Percentiles rank a stretch among this genome's conserved stretches.
Evolutionary conservation across 2,329 filamentous ascomycete species (phyloP).

Genomic region (Juglanconis oblonga): DNA sequence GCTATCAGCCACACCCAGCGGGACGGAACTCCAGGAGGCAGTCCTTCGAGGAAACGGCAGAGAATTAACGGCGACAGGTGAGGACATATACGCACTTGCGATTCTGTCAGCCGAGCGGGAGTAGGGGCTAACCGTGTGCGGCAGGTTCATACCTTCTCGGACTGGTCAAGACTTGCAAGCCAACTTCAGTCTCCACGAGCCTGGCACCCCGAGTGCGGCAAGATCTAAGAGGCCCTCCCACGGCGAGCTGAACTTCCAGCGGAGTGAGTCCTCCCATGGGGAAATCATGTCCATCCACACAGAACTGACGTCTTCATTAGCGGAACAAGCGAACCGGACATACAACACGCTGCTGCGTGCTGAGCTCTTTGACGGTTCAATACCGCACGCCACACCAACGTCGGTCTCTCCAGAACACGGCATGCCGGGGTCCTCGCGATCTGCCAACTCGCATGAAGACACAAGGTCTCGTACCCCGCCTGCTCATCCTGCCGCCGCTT

Average conservation of each 20-base stretch:
- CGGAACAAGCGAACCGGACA: conserved; percentile 91
- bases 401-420: conserved; percentile 58
- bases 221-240: conserved; percentile 80
- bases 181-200: conserved; percentile 89
- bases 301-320: conserved; percentile 38
- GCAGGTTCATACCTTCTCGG: conserved; percentile 90
- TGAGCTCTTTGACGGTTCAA: conserved; percentile 87
- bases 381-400: conserved; percentile 74
- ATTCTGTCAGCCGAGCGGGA: not conserved
- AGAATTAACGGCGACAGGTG: conserved; percentile 62
- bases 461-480: conserved; percentile 81
- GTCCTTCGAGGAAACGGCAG: conserved; percentile 57
- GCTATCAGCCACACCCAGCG: conserved; percentile 50
- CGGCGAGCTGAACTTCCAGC: conserved; percentile 91
- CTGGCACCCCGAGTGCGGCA: conserved; percentile 88
- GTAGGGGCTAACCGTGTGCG: conserved; percentile 6
- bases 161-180: conserved; percentile 91
- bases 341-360: conserved; percentile 85
- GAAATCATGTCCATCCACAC: not conserved
- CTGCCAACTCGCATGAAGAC: conserved; percentile 58
- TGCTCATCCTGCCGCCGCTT: conserved; percentile 57
- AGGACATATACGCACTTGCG: conserved; percentile 22
- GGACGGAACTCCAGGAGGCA: conserved; percentile 51
- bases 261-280: conserved; percentile 55
- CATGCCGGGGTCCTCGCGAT: conserved; percentile 47